These are phyloP conservation scores for Lentinula sp. DNA, from an alignment of 768 basidiomycete genomes.

Conservation along the genomic window DNA sequence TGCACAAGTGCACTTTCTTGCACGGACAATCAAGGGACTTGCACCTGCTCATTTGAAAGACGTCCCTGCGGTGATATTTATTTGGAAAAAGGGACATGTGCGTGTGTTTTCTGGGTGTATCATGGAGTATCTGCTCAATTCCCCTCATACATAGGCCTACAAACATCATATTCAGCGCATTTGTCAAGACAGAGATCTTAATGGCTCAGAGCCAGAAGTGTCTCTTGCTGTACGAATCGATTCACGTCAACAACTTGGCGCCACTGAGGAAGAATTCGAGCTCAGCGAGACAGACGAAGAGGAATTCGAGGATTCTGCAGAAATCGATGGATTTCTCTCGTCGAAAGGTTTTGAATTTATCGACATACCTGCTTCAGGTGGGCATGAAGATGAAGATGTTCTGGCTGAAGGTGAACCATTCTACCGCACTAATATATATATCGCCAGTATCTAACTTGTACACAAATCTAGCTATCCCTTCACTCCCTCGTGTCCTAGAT, in stretches of 20 bases:
- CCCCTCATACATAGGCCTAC: slow-evolving; percentile 39
- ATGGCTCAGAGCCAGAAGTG: slow-evolving; percentile 61
- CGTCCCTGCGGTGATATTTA: slow-evolving; percentile 69
- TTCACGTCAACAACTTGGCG: neutral
- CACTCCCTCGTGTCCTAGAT: slow-evolving; percentile 65
- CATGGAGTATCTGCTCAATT: slow-evolving; percentile 7
- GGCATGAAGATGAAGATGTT: slow-evolving; percentile 1
- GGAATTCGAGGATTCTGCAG: slow-evolving; percentile 40
- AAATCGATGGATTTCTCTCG: slow-evolving; percentile 62
- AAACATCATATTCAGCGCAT: slow-evolving; percentile 48
- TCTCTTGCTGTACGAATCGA: slow-evolving; percentile 59
- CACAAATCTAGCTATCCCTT: slow-evolving; percentile 33
- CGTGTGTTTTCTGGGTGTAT: slow-evolving; percentile 14
- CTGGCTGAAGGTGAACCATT: neutral
- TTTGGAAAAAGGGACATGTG: slow-evolving; percentile 67
- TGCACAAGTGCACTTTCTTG: slow-evolving; percentile 66
- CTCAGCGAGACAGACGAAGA: slow-evolving; percentile 13
- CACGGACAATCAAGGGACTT: slow-evolving; percentile 39
- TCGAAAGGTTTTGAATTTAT: slow-evolving; percentile 75
- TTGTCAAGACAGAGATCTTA: slow-evolving; percentile 31
- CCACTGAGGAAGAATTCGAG: neutral
- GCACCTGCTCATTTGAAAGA: slow-evolving; percentile 31
- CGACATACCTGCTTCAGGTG: slow-evolving; percentile 27
- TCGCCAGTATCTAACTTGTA: neutral
- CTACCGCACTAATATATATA: neutral